Evolutionary conservation across 495 filamentous ascomycete genomes (phyloP).

Genomic region (Astrocystis sublimbata): DNA sequence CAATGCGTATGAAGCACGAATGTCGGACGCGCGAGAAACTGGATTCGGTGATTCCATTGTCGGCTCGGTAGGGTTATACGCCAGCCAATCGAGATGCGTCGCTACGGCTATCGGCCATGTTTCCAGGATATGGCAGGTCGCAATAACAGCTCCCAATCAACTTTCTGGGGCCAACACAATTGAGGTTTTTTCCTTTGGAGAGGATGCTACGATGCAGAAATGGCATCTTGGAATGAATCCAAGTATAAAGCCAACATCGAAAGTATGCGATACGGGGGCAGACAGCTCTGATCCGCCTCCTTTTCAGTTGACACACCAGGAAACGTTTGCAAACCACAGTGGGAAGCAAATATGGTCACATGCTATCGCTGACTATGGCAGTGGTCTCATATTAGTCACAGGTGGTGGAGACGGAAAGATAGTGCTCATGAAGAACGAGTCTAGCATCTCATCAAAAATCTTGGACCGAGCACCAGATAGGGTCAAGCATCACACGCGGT

Average conservation of each 20-base stretch:
- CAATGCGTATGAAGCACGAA: constrained; percentile 19
- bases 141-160: constrained; percentile 48
- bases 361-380: constrained; percentile 41
- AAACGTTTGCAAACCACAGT: constrained; percentile 61
- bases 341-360: constrained; percentile 94
- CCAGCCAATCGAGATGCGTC: constrained; percentile 40
- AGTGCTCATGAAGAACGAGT: constrained; percentile 26
- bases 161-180: constrained; percentile 33
- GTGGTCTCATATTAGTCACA: constrained; percentile 57
- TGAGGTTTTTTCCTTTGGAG: constrained; percentile 70
- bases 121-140: constrained; percentile 86
- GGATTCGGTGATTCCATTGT: constrained; percentile 41
- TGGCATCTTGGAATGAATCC: constrained; percentile 59
- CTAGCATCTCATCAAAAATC: constrained; percentile 13
- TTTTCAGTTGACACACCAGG: constrained; percentile 50
- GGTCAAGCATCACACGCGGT: not conserved
- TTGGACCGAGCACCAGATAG: constrained; percentile 20
- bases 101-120: constrained; percentile 79
- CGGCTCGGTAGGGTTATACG: constrained; percentile 10
- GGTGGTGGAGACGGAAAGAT: constrained; percentile 83
- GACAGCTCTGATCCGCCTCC: constrained; percentile 11
- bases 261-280: not conserved
- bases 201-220: constrained; percentile 70
- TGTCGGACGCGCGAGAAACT: constrained; percentile 45
- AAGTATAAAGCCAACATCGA: not conserved